Base-by-base conservation (phyloP, 441 rosid genomes). In the Viola pubescens region DNA sequence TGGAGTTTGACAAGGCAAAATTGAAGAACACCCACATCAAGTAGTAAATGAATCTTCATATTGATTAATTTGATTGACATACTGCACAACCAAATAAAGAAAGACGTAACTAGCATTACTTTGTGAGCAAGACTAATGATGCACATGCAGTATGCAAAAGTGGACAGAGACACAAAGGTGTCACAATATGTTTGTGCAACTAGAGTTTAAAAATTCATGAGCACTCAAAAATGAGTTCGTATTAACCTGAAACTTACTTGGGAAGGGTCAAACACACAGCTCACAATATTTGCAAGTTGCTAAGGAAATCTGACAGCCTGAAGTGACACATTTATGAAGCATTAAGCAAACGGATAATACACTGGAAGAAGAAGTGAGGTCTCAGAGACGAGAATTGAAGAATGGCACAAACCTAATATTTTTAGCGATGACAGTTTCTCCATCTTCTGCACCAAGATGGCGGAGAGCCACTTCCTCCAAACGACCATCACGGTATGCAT, bases 241-340 rank as follows among this genome's bases (percentile, higher is more conserved):
- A 26, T 26, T 8, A 9, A 7, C 7, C 16, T 47, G 34, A 46
- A 62, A 75, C 82, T 70, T 74, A 79, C 88, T 65, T 71, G 55
- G 52, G 70, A 61, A 50, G 19, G 60, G 56, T 48, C 54, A 45
- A 40, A 51, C 47, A 68, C 67, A 47, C 41, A 12, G 52, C 64
- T 77, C 77, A 78, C 57, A 76, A 71, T 40, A 89, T 72, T 60
- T 76, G 87, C 75, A 89, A 53, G 69, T 78, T 73, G 60, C 81
- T 69, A 43, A 85, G 82, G 58, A 87, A 78, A 69, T 83, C 92
- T 4, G 95, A 78, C 68, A 87, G 76, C 87, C 95, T 89, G 86
- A 62, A 73, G 49, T 63, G 6, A 47, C 56, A 19, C 6, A 13
- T 6, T 51, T 16, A 58, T 26, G 13, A 39, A 53, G 26, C 12